Base-by-base conservation (phyloP, 2,329 filamentous ascomycete genomes). In the Arthrobotrys musiformis region DNA sequence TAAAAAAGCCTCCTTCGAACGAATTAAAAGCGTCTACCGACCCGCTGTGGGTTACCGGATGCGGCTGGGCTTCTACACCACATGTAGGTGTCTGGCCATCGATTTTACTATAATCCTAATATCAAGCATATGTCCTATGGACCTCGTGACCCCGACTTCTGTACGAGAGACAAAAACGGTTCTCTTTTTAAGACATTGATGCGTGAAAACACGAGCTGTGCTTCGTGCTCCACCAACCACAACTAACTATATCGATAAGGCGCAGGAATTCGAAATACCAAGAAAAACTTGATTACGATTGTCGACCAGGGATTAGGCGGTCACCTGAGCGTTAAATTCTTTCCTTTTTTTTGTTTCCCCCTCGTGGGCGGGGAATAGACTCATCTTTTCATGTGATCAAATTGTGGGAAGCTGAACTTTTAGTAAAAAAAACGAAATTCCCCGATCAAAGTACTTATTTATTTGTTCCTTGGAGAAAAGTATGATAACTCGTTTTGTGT, bases 291-390 rank as follows among this genome's bases (percentile, higher is more conserved):
- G 73, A 70, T 77, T 58, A 58, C 54, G 54, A 40, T 58, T 67
- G 62, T 70, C 52, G 40, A 70, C 50, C 73, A 70, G 50, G 73
- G 66, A 70, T 77, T 22, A 33, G 42, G 6, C 24, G 52, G 73
- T 77, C 73, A 77, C 73, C 73, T 77, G 73, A 70, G 73, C 52
- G 50, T 69, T 56, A 54, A 64, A 63, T 24, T 40, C 48, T 42
- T 46, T 60, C 19, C 19, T 42, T 17, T n/a, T n/a, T n/a, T n/a
- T n/a, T n/a, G n/a, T n/a, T n/a, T n/a, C n/a, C n/a, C n/a, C n/a
- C n/a, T n/a, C n/a, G n/a, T n/a, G n/a, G n/a, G n/a, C n/a, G 4
- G 35, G n/a, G 42, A 17, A 62, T 40, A 52, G 42, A 69, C 30
- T 28, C 26, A 37, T 30, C 50, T 33, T 35, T 68, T 67, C 52